phyloP scores from a whole-genome alignment of 805 yeast genomes.

The Wickerhamomyces xylosicus region DNA sequence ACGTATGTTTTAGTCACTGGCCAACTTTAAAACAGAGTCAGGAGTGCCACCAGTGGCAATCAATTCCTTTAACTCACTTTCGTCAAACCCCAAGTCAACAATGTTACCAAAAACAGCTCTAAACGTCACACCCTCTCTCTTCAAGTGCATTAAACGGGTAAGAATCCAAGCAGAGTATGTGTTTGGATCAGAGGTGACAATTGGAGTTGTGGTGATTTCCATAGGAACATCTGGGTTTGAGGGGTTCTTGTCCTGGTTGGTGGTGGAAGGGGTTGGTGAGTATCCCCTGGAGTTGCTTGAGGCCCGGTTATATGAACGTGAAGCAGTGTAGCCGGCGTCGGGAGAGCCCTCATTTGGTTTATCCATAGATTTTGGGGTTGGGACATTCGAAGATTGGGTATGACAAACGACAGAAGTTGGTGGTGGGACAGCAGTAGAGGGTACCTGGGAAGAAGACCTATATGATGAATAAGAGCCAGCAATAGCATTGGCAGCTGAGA shows the following conservation, averaged over 20 bases:
- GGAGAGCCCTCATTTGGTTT: too few species aligned
- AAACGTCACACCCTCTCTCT: not conserved
- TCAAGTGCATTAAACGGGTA: constrained; percentile 1
- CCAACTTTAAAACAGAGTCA: not conserved
- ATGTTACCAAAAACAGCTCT: not conserved
- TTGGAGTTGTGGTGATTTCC: not conserved
- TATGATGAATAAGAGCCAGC: too few species aligned
- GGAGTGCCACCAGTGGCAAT: not conserved
- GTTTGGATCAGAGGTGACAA: not conserved
- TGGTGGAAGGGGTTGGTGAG: not conserved
- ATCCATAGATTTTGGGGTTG: too few species aligned
- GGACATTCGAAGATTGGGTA: too few species aligned
- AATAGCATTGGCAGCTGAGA: too few species aligned
- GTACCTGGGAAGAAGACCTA: too few species aligned
- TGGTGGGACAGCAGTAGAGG: too few species aligned
- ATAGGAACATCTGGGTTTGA: not conserved
- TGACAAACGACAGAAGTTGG: too few species aligned
- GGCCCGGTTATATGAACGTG: too few species aligned
- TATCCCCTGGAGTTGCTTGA: not conserved
- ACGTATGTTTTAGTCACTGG: not conserved
- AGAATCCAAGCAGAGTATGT: not conserved
- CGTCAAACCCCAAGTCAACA: not conserved
- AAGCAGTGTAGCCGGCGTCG: too few species aligned
- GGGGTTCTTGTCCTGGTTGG: too few species aligned
- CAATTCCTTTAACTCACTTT: not conserved